Evolutionary conservation across 306 rosid genomes (phyloP).

Genomic region (Ormosia semicastrata): DNA sequence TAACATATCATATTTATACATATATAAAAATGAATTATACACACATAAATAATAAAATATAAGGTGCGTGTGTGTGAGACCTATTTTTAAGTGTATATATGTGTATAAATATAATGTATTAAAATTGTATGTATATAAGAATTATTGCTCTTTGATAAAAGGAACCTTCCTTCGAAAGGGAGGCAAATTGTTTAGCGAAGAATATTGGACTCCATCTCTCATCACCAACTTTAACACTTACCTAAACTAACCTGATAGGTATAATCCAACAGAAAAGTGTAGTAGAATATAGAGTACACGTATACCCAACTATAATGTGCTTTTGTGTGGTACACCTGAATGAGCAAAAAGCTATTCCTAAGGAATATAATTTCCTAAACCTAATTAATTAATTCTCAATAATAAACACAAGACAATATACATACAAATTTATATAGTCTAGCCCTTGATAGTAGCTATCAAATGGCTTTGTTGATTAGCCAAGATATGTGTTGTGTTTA

Average conservation of each 20-base stretch:
- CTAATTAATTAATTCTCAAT: not conserved
- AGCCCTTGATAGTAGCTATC: not conserved
- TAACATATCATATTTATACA: no score
- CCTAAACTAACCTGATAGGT: constrained; percentile 45
- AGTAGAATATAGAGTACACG: not conserved
- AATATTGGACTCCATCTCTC: constrained; percentile 34
- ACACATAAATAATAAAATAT: no score
- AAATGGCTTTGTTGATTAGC: constrained; percentile 4
- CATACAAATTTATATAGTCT: not conserved
- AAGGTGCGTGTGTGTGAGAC: no score
- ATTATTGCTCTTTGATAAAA: no score
- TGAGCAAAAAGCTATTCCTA: not conserved
- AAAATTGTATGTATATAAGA: no score
- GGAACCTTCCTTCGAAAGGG: not conserved
- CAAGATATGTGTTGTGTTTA: constrained; percentile 15
- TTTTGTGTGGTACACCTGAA: not conserved
- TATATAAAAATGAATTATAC: no score
- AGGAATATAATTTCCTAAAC: not conserved
- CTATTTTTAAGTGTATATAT: no score
- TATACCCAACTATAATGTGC: not conserved
- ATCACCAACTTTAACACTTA: constrained; percentile 36
- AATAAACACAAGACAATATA: not conserved
- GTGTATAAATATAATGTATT: no score
- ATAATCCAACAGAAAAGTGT: constrained; percentile 34
- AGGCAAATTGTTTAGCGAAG: not conserved